phyloP scores from a whole-genome alignment of 2,329 filamentous ascomycete species.

The Hortaea werneckii region DNA sequence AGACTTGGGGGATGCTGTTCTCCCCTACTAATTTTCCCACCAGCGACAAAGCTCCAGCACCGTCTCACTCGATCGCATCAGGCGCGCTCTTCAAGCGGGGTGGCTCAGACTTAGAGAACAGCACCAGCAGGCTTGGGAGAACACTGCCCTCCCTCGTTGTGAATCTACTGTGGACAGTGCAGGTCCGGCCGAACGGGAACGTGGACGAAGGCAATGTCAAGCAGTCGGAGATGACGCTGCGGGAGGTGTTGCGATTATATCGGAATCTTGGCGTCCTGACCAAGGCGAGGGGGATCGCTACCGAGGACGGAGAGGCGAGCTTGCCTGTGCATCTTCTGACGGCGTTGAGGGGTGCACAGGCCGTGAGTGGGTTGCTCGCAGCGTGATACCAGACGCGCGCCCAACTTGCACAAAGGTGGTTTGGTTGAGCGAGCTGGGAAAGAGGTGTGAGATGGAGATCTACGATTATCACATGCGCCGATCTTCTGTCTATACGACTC shows the following conservation, averaged over 20 bases:
- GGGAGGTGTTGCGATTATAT: slow-evolving; percentile 62
- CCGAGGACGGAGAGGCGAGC: slow-evolving; percentile 30
- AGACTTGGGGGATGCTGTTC: slow-evolving; percentile 64
- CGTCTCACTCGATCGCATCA: slow-evolving; percentile 29
- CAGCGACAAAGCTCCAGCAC: slow-evolving; percentile 20
- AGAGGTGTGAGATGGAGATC: too few relatives aligned
- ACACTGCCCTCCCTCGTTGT: slow-evolving; percentile 22
- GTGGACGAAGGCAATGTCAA: slow-evolving; percentile 25
- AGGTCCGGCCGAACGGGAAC: slow-evolving; percentile 28
- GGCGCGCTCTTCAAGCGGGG: slow-evolving; percentile 35
- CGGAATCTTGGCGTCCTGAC: slow-evolving; percentile 59
- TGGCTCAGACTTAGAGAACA: not conserved
- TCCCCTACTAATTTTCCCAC: slow-evolving; percentile 18
- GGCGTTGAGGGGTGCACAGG: slow-evolving; percentile 57
- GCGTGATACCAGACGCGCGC: too few relatives aligned
- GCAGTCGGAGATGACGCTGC: slow-evolving; percentile 50
- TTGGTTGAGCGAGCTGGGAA: too few relatives aligned
- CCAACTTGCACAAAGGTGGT: too few relatives aligned
- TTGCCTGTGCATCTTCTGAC: slow-evolving; percentile 70
- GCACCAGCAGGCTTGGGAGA: not conserved
- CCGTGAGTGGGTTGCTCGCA: slow-evolving; percentile 36
- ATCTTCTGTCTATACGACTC: too few relatives aligned
- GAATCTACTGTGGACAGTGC: slow-evolving; percentile 38
- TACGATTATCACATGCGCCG: too few relatives aligned
- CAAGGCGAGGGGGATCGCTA: slow-evolving; percentile 49